These are phyloP conservation scores for Fusarium caatingaense DNA, from an alignment of 2,329 filamentous ascomycete genomes.

Conservation along the genomic window DNA sequence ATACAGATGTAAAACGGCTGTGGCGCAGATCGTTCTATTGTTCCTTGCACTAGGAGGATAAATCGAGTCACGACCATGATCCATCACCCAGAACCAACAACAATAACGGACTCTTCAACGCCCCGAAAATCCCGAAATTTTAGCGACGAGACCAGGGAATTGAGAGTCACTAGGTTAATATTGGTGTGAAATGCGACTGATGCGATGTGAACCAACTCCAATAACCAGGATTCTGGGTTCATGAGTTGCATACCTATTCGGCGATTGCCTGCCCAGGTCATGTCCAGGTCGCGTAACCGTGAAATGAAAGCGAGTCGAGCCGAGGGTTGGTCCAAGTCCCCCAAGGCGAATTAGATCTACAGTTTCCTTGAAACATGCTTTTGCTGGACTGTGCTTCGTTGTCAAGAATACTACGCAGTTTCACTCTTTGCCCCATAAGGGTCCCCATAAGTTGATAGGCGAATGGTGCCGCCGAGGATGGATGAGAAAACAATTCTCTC, in stretches of 20 bases:
- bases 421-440: slow-evolving; percentile 5
- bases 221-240: slow-evolving; percentile 12
- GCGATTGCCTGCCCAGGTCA: slow-evolving; percentile 19
- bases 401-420: slow-evolving; percentile 3
- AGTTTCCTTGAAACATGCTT: slow-evolving; percentile 11
- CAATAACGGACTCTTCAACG: not conserved
- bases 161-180: slow-evolving; percentile 12
- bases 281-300: slow-evolving; percentile 5
- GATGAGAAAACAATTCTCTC: slow-evolving; percentile 9
- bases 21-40: slow-evolving; percentile 20
- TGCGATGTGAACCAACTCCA: not conserved
- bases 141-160: slow-evolving; percentile 9
- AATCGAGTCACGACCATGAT: slow-evolving; percentile 2
- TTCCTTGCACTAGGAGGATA: slow-evolving; percentile 5
- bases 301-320: not conserved
- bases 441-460: slow-evolving; percentile 7
- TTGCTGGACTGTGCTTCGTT: not conserved
- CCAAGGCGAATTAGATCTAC: not conserved
- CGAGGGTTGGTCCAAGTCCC: not conserved
- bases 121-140: not conserved
- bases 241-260: slow-evolving; percentile 21
- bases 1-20: slow-evolving; percentile 17
- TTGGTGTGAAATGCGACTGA: slow-evolving; percentile 3
- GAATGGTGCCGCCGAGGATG: slow-evolving; percentile 7
- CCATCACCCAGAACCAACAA: not conserved